Base-by-base conservation (phyloP, 768 basidiomycete species). In the Tulasnella sp. region DNA sequence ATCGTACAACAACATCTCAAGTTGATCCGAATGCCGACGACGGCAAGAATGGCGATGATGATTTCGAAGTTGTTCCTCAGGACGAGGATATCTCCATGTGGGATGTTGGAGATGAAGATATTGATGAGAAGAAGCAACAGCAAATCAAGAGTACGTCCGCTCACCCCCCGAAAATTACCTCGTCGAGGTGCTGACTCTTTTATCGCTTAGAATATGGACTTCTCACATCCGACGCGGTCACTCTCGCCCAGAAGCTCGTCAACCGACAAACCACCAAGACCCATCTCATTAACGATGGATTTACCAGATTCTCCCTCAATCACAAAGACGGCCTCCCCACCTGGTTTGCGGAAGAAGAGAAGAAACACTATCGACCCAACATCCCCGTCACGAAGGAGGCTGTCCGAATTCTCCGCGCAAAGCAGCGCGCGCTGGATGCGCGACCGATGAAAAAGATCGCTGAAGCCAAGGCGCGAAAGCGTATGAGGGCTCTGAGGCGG, bases 371-470 rank as follows among this genome's bases (percentile, higher is more conserved):
- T 79, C 94, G 91, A 70, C 73, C 88, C 53, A 98, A 98, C 70
- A 77, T 98, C 48, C 96, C 96, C n/a, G 78, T 97, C 58, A 97
- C 94, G 0, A 98, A 95, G 71, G 96, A 98, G 70, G 96, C 96
- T 9, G 77, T 98, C 58, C 78, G 79, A 51, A 84, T 82, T 9
- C 77, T 99, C 29, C 83, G 88, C 29, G 88, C 87, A 21, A 91
- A 88, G 71, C 88, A 94, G 72, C 86, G 95, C 11, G 89, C 92
- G 13, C 76, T 99, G 51, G 93, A 99, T 69, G 92, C 95, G 0
- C 83, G 96, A 24, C 96, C 96, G 17, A 98, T 99, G 74, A 98
- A 96, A 76, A 99, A 99, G 77, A 81, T 98, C 5, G 96, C 95
- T 8, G 96, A 98, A 73, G 96, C 96, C 13, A 98, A 98, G 72